Evolutionary conservation across 2,329 filamentous ascomycete genomes (phyloP).

Genomic region (Atkinsonella hypoxylon): DNA sequence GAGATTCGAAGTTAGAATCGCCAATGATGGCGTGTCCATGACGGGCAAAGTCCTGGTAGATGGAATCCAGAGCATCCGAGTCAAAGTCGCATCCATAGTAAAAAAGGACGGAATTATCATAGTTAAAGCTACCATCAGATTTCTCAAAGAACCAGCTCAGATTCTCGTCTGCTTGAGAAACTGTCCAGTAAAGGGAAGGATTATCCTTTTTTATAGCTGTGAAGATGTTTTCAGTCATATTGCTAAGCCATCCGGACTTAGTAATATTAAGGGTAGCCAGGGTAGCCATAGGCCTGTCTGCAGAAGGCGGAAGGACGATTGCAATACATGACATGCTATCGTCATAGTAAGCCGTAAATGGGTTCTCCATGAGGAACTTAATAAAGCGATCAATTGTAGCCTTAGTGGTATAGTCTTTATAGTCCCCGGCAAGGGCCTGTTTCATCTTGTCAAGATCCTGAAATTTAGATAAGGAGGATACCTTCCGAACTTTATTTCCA

Average conservation of each 20-base stretch:
- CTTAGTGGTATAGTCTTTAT: conserved; percentile 68
- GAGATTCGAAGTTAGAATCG: conserved; percentile 78
- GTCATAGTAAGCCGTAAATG: conserved; percentile 91
- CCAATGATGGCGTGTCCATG: conserved; percentile 80
- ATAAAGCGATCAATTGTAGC: conserved; percentile 82
- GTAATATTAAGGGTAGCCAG: conserved; percentile 87
- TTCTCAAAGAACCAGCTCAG: conserved; percentile 98
- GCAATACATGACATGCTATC: conserved; percentile 87
- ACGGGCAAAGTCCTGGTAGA: conserved; percentile 76
- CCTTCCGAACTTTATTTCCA: conserved; percentile 42
- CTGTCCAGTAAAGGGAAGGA: conserved; percentile 88
- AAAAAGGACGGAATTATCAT: conserved; percentile 82
- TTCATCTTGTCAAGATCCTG: conserved; percentile 67
- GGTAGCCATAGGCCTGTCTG: conserved; percentile 60
- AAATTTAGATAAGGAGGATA: conserved; percentile 54
- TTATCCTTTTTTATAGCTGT: conserved; percentile 88
- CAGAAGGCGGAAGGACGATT: conserved; percentile 66
- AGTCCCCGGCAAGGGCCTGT: conserved; percentile 68
- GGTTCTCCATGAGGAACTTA: conserved; percentile 59
- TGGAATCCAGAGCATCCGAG: conserved; percentile 45
- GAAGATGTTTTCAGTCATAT: conserved; percentile 92
- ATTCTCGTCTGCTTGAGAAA: conserved; percentile 91
- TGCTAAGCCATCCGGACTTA: conserved; percentile 87
- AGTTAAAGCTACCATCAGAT: conserved; percentile 80
- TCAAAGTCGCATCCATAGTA: conserved; percentile 78